Evolutionary conservation across 306 rosid species (phyloP), one percentile per base, ranked within the genome.

Genomic region (Prinsepia uniflora): DNA sequence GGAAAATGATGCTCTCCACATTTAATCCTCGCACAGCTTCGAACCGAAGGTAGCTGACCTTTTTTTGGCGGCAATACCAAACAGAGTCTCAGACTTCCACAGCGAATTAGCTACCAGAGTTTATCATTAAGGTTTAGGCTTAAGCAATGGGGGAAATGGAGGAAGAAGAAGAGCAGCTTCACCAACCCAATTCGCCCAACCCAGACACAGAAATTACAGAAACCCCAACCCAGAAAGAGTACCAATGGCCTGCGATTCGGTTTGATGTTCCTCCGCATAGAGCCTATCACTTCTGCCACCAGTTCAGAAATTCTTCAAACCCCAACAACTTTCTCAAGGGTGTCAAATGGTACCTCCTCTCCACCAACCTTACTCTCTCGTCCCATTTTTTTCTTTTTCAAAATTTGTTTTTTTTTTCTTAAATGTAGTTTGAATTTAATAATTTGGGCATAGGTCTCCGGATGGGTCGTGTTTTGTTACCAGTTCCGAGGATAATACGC

Each of bases 381-480:
- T 22, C 24, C 45, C 42, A 43, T 3, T 73, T 41, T 60, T 45
- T 18, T 48, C 6, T 40, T 24, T 47, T 13, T 8, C 8, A 8
- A 19, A 42, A 3, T 42, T 42, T 62, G 67, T 2, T 15, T 39
- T 57, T 15, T 39, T 57, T 65, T 55, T 67, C 42, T 22, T 36
- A 5, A 47, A 18, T 75, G 0, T 6, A 65, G 46, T 56, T 36
- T 65, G 12, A 14, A 4, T 39, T 65, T 20, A 3, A 13, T 30
- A 68, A 53, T 19, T 48, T 22, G 41, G 18, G 47, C 67, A 6
- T 30, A 92, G 98, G 97, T 90, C 97, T 42, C 97, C 97, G 10
- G 97, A 94, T 50, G 98, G 98, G 40, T 94, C 98, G 46, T 81
- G 83, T 58, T 94, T 90, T 63, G 95, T 94, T 42, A 84, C 98